phyloP scores from a whole-genome alignment of 768 basidiomycete species.

The Scleroderma bovista region DNA sequence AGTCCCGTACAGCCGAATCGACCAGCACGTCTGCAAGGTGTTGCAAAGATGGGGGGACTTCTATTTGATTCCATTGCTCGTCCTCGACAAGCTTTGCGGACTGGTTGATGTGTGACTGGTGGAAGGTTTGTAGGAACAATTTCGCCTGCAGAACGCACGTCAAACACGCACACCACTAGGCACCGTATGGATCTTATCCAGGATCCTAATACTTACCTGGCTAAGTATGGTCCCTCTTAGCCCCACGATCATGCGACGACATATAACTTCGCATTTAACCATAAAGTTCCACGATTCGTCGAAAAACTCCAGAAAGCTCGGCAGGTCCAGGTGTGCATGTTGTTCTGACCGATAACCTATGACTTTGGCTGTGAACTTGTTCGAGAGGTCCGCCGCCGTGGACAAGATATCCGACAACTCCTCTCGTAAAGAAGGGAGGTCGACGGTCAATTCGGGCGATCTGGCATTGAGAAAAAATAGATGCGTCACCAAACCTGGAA shows the following conservation, averaged over 20 bases:
- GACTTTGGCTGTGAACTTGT: slow-evolving; percentile 77
- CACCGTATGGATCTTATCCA: not conserved
- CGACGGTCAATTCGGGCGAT: slow-evolving; percentile 32
- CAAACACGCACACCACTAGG: slow-evolving; percentile 2
- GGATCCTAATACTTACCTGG: slow-evolving; percentile 48
- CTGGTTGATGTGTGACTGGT: slow-evolving; percentile 69
- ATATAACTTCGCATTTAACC: slow-evolving; percentile 78
- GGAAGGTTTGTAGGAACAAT: slow-evolving; percentile 80
- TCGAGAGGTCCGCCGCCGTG: slow-evolving; percentile 79
- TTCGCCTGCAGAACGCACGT: slow-evolving; percentile 54
- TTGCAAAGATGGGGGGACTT: slow-evolving; percentile 65
- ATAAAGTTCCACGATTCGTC: slow-evolving; percentile 88
- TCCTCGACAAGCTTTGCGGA: slow-evolving; percentile 92
- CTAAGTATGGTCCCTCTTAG: slow-evolving; percentile 79
- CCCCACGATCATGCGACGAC: slow-evolving; percentile 88
- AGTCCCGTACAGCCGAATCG: slow-evolving; percentile 77
- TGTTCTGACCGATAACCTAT: slow-evolving; percentile 71
- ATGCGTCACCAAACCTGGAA: slow-evolving; percentile 1
- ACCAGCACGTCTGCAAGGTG: slow-evolving; percentile 68
- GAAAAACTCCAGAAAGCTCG: slow-evolving; percentile 77
- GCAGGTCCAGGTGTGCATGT: slow-evolving; percentile 65
- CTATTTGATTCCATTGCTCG: slow-evolving; percentile 83
- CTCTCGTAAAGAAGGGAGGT: slow-evolving; percentile 46
- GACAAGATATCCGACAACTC: slow-evolving; percentile 75
- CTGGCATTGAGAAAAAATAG: slow-evolving; percentile 21